Base-by-base conservation (phyloP, 1,284 basidiomycete species). In the Heterobasidion annosum region DNA sequence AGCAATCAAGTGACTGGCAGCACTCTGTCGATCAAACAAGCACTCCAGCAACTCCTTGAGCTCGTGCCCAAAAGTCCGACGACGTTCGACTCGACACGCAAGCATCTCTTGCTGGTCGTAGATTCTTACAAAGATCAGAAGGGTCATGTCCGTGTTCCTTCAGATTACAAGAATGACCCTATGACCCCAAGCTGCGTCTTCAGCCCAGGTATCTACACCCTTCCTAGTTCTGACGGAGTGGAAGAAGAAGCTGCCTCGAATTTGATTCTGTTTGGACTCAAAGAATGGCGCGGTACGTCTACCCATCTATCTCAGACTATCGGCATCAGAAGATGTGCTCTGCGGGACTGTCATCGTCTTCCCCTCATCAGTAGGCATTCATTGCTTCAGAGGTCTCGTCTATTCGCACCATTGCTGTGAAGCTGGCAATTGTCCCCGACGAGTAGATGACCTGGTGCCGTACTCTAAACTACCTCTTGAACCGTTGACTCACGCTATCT, bases 91-190 rank as follows among this genome's bases (percentile, higher is more conserved):
- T 25, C 25, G 25, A 5, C 3, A 4, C 25, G 25, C 25, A 74
- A 70, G 50, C 79, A 82, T 59, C 62, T 84, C 0, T 61, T 83
- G 10, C 67, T 85, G 3, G 79, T 76, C 48, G 67, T 79, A 0
- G 64, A 72, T 12, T 72, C 72, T 13, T 67, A 69, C 32, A 68
- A 16, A 61, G 61, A 52, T 63, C 60, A 35, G 43, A 60, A 10
- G 54, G 65, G 2, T 50, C 32, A 19, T 71, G 15, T 19, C 19
- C 15, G 44, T 10, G 18, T 18, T 13, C 64, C 72, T n/a, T 56
- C 61, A 3, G 72, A 75, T 51, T 72, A 76, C 49, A 67, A 67
- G 56, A 74, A 69, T 1, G 74, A 74, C 54, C 68, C 72, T 7
- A 58, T 70, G 0, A 70, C 68, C 34, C 64, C 73, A 19, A 70